Percentiles rank a stretch among this genome's conserved stretches.
phyloP scores from a whole-genome alignment of 306 rosid species.

The Biancaea sappan region DNA sequence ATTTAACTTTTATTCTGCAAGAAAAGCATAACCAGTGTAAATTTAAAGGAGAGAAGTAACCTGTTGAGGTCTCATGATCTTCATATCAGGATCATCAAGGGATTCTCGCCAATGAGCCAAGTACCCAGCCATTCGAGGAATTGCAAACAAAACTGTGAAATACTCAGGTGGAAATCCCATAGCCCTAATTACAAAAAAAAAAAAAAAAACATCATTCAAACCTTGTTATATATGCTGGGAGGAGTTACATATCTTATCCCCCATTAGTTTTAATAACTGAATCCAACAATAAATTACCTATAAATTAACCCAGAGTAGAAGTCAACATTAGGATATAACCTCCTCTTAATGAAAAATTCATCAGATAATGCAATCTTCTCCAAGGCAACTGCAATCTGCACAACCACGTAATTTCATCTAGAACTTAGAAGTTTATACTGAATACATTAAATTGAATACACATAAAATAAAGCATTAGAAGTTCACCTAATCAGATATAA shows the following conservation, averaged over 20 bases:
- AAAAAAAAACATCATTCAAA: constrained; percentile 28
- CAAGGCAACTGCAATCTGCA: constrained; percentile 85
- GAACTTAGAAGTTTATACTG: constrained; percentile 23
- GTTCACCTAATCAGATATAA: constrained; percentile 4
- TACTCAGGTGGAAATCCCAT: constrained; percentile 91
- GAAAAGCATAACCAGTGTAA: constrained; percentile 11
- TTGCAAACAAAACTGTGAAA: constrained; percentile 87
- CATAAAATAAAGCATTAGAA: neutral
- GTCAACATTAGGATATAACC: constrained; percentile 90
- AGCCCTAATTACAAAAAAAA: constrained; percentile 62
- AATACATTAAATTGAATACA: constrained; percentile 25
- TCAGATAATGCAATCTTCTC: constrained; percentile 89
- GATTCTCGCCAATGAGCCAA: constrained; percentile 96
- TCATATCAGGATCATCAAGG: constrained; percentile 87
- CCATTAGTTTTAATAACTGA: neutral
- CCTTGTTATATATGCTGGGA: constrained; percentile 8
- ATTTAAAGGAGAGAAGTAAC: constrained; percentile 41
- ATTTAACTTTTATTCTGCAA: constrained; percentile 1
- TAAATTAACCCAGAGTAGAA: constrained; percentile 92
- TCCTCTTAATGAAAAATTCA: constrained; percentile 84
- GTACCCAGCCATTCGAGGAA: constrained; percentile 97
- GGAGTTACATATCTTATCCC: neutral
- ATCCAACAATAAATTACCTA: constrained; percentile 48
- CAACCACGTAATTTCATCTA: constrained; percentile 35
- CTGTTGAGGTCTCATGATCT: constrained; percentile 96